Evolutionary conservation across 2,329 filamentous ascomycete genomes (phyloP).

Genomic region (Thielaviopsis populi): DNA sequence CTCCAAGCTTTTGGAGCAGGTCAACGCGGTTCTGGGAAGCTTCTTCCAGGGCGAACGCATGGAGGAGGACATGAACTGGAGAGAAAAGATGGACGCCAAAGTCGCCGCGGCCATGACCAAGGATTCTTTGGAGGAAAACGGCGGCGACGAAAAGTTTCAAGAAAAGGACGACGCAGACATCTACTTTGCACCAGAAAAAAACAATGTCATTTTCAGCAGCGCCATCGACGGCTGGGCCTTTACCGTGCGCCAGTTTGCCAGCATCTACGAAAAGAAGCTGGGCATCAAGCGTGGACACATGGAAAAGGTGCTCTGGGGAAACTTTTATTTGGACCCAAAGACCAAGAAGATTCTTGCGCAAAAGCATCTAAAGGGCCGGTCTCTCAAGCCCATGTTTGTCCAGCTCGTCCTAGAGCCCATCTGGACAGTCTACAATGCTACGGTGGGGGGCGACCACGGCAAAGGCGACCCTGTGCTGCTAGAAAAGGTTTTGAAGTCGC

Average conservation of each 20-base stretch:
- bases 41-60: constrained; percentile 97
- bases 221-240: constrained; percentile 99
- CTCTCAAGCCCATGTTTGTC: constrained; percentile 92
- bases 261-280: constrained; percentile 88
- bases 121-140: constrained; percentile 29
- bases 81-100: constrained; percentile 79
- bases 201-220: constrained; percentile 97
- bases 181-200: constrained; percentile 95
- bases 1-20: constrained; percentile 79
- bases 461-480: constrained; percentile 70
- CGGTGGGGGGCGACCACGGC: constrained; percentile 63
- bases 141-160: constrained; percentile 58
- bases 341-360: constrained; percentile 81
- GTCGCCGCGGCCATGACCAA: constrained; percentile 56
- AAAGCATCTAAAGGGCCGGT: constrained; percentile 84
- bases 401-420: constrained; percentile 90
- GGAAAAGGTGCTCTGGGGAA: constrained; percentile 93
- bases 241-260: constrained; percentile 84
- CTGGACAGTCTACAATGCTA: constrained; percentile 91
- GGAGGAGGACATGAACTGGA: constrained; percentile 95
- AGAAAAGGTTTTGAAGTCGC: constrained; percentile 88
- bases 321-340: constrained; percentile 92
- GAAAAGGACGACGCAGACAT: constrained; percentile 92
- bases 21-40: constrained; percentile 92
- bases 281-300: constrained; percentile 78